phyloP scores from a whole-genome alignment of 495 filamentous ascomycete genomes.

The Articulospora tetracladia region DNA sequence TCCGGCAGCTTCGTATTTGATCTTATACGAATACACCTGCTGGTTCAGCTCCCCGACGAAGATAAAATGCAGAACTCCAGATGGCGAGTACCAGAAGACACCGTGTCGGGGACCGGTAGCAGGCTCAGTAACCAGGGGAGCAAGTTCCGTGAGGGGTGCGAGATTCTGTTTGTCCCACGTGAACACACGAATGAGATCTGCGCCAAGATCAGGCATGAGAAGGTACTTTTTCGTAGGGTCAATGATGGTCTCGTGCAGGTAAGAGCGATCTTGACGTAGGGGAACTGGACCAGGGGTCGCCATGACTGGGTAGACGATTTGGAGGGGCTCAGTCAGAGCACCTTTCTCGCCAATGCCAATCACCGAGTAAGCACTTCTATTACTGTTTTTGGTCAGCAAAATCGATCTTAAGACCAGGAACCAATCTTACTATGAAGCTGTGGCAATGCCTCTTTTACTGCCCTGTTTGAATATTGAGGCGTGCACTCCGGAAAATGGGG shows the following conservation, averaged over 20 bases:
- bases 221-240: background rate
- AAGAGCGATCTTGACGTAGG: background rate
- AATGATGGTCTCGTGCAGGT: background rate
- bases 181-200: background rate
- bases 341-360: background rate
- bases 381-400: background rate
- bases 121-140: background rate
- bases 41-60: background rate
- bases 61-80: background rate
- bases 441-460: background rate
- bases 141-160: background rate
- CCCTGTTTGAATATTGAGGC: background rate
- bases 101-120: background rate
- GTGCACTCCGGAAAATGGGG: background rate
- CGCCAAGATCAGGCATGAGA: background rate
- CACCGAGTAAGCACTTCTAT: background rate
- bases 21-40: background rate
- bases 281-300: background rate
- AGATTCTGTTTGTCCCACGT: background rate
- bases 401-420: no score
- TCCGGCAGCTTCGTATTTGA: background rate
- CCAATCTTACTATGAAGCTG: constrained; percentile 1
- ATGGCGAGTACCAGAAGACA: background rate
- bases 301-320: background rate
- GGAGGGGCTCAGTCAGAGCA: background rate